Conservation (phyloP, 805 yeast genomes). For the Torulaspora maleeae region DNA sequence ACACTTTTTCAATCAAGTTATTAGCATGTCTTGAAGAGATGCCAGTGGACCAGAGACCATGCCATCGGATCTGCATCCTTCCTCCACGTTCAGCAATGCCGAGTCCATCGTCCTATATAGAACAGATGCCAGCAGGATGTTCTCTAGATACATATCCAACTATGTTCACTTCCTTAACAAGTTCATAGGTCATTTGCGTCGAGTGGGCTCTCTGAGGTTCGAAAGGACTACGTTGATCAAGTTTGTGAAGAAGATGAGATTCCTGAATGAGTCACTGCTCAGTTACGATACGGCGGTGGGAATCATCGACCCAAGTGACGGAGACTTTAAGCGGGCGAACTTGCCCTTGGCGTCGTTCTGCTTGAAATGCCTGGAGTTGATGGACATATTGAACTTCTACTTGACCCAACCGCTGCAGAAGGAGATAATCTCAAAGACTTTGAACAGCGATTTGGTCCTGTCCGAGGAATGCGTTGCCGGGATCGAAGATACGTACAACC, state of each 20-base stretch:
- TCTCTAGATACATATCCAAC: conserved; percentile 27
- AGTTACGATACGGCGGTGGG: conserved; percentile 8
- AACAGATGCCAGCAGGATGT: conserved; percentile 11
- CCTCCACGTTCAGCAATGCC: background rate
- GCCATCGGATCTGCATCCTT: background rate
- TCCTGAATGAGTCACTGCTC: conserved; percentile 28
- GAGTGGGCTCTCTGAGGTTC: conserved; percentile 30
- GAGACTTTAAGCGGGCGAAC: conserved; percentile 12
- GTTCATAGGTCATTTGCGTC: conserved; percentile 31
- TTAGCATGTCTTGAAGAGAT: no score
- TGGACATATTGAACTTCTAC: conserved; percentile 32
- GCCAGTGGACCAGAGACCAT: no score
- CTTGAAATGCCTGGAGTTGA: conserved; percentile 26
- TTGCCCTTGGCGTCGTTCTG: conserved; percentile 23
- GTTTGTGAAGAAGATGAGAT: conserved; percentile 35
- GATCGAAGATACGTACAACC: conserved; percentile 32
- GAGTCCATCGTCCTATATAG: conserved; percentile 4
- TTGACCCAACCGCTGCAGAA: conserved; percentile 33
- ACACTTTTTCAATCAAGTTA: background rate
- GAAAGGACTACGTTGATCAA: conserved; percentile 35
- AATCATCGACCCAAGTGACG: conserved; percentile 1
- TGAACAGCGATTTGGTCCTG: conserved; percentile 27
- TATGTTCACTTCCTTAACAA: conserved; percentile 33
- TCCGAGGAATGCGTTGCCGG: conserved; percentile 21
- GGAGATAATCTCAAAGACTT: conserved; percentile 34